Evolutionary conservation across 306 rosid genomes (phyloP).

Genomic region (Cyamopsis tetragonoloba): DNA sequence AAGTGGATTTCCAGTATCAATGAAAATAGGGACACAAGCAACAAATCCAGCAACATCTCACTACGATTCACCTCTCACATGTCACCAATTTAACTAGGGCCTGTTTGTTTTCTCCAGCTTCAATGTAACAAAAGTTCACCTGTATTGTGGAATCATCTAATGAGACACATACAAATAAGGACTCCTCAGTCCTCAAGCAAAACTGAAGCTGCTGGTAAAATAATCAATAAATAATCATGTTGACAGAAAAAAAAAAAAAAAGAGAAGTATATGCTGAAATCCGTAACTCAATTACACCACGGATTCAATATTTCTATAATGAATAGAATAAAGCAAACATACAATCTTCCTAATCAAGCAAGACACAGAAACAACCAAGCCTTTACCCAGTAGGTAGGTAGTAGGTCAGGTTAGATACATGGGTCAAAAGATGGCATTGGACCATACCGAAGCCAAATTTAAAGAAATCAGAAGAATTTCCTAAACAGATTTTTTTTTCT

Average conservation of each 20-base stretch:
- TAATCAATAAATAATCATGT: background rate
- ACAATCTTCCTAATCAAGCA: background rate
- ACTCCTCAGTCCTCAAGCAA: background rate
- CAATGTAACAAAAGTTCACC: slow-evolving; percentile 89
- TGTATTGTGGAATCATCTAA: slow-evolving; percentile 30
- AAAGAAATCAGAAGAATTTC: background rate
- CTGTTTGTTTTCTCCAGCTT: slow-evolving; percentile 94
- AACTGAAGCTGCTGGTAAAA: background rate
- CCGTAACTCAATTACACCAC: background rate
- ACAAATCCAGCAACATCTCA: slow-evolving; percentile 19
- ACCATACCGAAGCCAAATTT: background rate
- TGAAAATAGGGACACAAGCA: slow-evolving; percentile 1
- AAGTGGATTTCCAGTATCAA: background rate
- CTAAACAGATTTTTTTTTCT: background rate
- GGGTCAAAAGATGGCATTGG: background rate
- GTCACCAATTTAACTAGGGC: slow-evolving; percentile 87
- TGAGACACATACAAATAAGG: background rate
- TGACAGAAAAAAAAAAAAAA: background rate
- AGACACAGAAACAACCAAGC: background rate
- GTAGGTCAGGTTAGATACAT: background rate
- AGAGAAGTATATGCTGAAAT: background rate
- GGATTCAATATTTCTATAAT: background rate
- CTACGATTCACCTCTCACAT: slow-evolving; percentile 75
- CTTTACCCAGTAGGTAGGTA: background rate
- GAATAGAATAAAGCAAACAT: background rate